Percentiles rank a stretch among this genome's conserved stretches.
These are phyloP conservation scores for Diaporthe humulicola DNA, from an alignment of 2,329 filamentous ascomycete species.

Conservation along the genomic window DNA sequence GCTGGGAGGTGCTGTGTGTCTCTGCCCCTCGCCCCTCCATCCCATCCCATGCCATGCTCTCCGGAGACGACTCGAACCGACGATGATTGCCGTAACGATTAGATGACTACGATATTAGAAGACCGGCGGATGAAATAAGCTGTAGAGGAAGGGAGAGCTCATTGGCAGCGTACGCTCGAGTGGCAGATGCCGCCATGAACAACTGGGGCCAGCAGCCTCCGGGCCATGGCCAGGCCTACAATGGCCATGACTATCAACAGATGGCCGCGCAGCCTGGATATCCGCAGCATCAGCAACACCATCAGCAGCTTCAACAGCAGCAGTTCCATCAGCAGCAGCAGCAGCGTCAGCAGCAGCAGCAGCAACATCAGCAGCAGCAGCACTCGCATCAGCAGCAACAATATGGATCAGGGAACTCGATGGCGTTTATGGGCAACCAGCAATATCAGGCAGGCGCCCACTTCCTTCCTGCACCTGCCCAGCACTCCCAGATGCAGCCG, in stretches of 20 bases:
- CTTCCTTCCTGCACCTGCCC: conserved; percentile 40
- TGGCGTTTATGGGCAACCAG: conserved; percentile 39
- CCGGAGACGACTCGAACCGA: neutral
- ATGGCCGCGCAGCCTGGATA: conserved; percentile 39
- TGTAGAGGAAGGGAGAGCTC: conserved; percentile 1
- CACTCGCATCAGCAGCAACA: conserved; percentile 45
- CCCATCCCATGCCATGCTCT: neutral
- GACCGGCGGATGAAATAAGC: neutral
- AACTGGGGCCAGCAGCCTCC: conserved; percentile 40
- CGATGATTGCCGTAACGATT: conserved; percentile 6
- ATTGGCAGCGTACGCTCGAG: conserved; percentile 20
- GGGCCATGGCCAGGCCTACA: conserved; percentile 36
- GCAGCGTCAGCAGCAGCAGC: conserved; percentile 47
- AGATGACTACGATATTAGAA: conserved; percentile 12
- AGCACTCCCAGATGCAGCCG: conserved; percentile 45
- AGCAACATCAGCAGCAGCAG: conserved; percentile 46
- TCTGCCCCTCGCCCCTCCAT: neutral
- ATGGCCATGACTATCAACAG: conserved; percentile 37
- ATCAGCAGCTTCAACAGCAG: conserved; percentile 39
- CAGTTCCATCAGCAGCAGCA: conserved; percentile 39
- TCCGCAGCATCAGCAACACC: conserved; percentile 42
- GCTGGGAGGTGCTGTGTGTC: conserved; percentile 3
- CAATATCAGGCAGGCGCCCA: conserved; percentile 45
- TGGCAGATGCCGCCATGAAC: conserved; percentile 39
- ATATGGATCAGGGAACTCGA: conserved; percentile 39